Evolutionary conservation across 164 flowering plant genomes (phyloP).

Genomic region (Buxus sempervirens): DNA sequence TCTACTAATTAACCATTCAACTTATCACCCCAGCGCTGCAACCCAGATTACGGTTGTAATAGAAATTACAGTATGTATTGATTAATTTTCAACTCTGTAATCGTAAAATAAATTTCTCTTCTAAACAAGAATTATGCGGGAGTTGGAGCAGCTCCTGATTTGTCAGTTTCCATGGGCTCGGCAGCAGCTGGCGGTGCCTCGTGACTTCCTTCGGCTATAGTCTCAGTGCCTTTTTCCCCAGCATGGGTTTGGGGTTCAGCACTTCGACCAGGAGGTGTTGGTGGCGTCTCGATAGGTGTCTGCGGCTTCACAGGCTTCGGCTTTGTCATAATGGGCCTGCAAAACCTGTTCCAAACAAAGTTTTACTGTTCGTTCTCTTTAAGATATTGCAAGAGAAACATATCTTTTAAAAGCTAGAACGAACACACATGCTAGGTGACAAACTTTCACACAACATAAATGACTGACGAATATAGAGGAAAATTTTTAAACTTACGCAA

Average conservation of each 20-base stretch:
- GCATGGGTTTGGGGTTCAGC: conserved; percentile 35
- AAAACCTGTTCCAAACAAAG: conserved; percentile 44
- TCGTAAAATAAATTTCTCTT: no score
- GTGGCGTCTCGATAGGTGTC: conserved; percentile 36
- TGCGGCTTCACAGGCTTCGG: conserved; percentile 74
- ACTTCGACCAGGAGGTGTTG: conserved; percentile 41
- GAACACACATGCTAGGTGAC: no score
- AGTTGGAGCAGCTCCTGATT: conserved; percentile 23
- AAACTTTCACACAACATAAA: no score
- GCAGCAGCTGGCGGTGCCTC: conserved; percentile 38
- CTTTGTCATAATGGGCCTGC: conserved; percentile 82
- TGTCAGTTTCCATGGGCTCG: conserved; percentile 77
- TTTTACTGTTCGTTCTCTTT: neutral
- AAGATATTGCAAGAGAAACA: no score
- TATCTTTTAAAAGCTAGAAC: no score
- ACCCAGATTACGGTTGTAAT: neutral
- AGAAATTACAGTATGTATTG: no score
- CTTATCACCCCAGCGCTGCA: neutral
- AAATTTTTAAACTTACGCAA: no score
- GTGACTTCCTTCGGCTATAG: conserved; percentile 19
- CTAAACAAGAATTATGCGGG: conserved; percentile 12
- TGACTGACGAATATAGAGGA: no score
- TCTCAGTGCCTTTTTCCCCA: conserved; percentile 15
- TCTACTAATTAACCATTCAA: neutral
- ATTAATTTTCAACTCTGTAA: no score